Evolutionary conservation across 805 yeast species (phyloP).

Genomic region (Yarrowia sp.): DNA sequence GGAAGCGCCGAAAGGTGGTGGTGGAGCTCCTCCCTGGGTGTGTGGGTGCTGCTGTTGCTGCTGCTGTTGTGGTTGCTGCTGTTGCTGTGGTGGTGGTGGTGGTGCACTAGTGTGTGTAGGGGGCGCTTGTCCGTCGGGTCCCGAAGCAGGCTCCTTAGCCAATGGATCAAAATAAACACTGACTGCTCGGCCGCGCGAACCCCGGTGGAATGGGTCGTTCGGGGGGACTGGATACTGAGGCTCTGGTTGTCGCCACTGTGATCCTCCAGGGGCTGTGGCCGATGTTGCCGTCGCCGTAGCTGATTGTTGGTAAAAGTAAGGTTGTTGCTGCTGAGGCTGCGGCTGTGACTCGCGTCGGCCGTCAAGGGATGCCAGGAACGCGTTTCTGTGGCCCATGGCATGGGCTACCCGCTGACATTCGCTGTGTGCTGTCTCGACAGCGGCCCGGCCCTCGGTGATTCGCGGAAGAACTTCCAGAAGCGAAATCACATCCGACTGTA

Average conservation of each 20-base stretch:
- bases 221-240: conserved; percentile 23
- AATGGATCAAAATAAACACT: conserved; percentile 14
- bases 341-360: conserved; percentile 23
- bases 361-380: conserved; percentile 6
- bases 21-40: not conserved
- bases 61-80: not conserved
- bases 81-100: conserved; percentile 4
- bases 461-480: conserved; percentile 16
- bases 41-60: conserved; percentile 3
- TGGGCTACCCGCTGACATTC: conserved; percentile 23
- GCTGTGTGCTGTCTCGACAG: conserved; percentile 4
- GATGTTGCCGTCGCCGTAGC: conserved; percentile 4
- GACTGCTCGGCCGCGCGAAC: conserved; percentile 16
- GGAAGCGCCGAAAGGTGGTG: conserved; percentile 18
- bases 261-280: not conserved
- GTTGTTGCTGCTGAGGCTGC: conserved; percentile 22
- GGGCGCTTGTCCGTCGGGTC: conserved; percentile 22
- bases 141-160: conserved; percentile 23
- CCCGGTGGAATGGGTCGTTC: conserved; percentile 16
- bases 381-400: conserved; percentile 15
- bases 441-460: conserved; percentile 1
- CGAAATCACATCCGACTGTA: not conserved
- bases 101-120: conserved; percentile 3
- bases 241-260: conserved; percentile 18
- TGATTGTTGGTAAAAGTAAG: conserved; percentile 22